These are phyloP conservation scores for Elsinoe perseae DNA, from an alignment of 2,329 filamentous ascomycete species.

Conservation along the genomic window DNA sequence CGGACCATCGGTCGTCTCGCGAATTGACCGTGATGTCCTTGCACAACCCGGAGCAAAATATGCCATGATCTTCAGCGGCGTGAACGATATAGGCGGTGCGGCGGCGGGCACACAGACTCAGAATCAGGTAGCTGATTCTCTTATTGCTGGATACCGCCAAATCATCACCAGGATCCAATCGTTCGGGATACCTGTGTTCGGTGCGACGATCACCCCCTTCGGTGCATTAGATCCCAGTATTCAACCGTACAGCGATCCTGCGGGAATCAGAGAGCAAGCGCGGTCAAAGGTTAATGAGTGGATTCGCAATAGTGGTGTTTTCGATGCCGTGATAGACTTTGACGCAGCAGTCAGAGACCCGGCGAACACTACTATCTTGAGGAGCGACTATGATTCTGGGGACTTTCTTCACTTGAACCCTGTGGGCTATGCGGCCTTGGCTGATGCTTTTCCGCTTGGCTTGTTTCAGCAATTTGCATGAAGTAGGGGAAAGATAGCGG, in stretches of 20 bases:
- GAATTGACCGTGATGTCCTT: slow-evolving; percentile 58
- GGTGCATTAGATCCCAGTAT: slow-evolving; percentile 34
- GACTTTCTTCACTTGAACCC: slow-evolving; percentile 59
- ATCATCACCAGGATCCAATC: slow-evolving; percentile 50
- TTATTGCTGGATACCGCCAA: slow-evolving; percentile 53
- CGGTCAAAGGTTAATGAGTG: slow-evolving; percentile 53
- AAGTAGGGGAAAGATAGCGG: slow-evolving; percentile 20
- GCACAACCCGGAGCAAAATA: slow-evolving; percentile 51
- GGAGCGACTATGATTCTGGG: slow-evolving; percentile 48
- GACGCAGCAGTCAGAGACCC: slow-evolving; percentile 49
- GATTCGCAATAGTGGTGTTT: slow-evolving; percentile 49
- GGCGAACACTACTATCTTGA: slow-evolving; percentile 42
- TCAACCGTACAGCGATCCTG: slow-evolving; percentile 49
- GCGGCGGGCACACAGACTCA: slow-evolving; percentile 40
- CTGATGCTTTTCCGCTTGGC: slow-evolving; percentile 50
- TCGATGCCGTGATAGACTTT: slow-evolving; percentile 58
- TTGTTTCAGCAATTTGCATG: slow-evolving; percentile 39
- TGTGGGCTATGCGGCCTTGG: slow-evolving; percentile 52
- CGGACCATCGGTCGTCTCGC: slow-evolving; percentile 53
- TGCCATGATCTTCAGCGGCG: slow-evolving; percentile 59
- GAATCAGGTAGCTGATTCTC: slow-evolving; percentile 38
- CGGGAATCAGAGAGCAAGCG: slow-evolving; percentile 45
- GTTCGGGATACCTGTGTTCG: slow-evolving; percentile 51
- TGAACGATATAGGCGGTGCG: slow-evolving; percentile 58
- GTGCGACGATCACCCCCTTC: slow-evolving; percentile 61